Percentiles rank a stretch among this genome's conserved stretches.
Evolutionary conservation across 768 basidiomycete genomes (phyloP).

Genomic region (Suillus americanus): DNA sequence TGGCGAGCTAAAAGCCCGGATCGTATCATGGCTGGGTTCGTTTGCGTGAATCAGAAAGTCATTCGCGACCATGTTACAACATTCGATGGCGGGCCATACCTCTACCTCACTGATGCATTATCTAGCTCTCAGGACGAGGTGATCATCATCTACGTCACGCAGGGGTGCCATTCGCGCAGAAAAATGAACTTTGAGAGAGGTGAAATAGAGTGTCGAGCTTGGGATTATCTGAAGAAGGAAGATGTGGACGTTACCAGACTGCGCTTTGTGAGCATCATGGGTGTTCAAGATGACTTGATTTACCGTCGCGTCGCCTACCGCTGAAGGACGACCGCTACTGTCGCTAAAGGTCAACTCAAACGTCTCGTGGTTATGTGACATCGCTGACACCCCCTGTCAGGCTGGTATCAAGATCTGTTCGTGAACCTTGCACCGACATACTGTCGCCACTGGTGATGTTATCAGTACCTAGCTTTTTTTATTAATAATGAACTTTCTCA

Average conservation of each 20-base stretch:
- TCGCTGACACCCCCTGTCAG: too few relatives aligned
- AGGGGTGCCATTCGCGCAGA: not conserved
- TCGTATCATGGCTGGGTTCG: not conserved
- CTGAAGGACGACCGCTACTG: not conserved
- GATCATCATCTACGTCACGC: not conserved
- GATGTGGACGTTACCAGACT: not conserved
- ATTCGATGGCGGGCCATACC: not conserved
- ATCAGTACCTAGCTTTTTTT: not conserved
- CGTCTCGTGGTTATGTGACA: not conserved
- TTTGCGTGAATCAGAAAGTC: not conserved
- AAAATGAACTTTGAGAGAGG: not conserved
- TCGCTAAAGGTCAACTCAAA: not conserved
- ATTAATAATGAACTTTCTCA: constrained; percentile 5
- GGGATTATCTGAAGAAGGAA: not conserved
- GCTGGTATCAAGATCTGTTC: too few relatives aligned
- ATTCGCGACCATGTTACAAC: not conserved
- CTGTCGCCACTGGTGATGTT: not conserved
- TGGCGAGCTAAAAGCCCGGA: not conserved
- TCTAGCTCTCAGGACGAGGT: not conserved
- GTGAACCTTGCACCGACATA: not conserved
- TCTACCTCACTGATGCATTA: not conserved
- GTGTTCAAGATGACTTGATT: not conserved
- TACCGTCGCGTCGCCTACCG: not conserved
- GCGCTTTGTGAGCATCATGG: not conserved
- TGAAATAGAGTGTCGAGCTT: not conserved